These are phyloP conservation scores for Suhomyces atakaporum DNA, from an alignment of 1,139 yeast genomes.

Conservation along the genomic window DNA sequence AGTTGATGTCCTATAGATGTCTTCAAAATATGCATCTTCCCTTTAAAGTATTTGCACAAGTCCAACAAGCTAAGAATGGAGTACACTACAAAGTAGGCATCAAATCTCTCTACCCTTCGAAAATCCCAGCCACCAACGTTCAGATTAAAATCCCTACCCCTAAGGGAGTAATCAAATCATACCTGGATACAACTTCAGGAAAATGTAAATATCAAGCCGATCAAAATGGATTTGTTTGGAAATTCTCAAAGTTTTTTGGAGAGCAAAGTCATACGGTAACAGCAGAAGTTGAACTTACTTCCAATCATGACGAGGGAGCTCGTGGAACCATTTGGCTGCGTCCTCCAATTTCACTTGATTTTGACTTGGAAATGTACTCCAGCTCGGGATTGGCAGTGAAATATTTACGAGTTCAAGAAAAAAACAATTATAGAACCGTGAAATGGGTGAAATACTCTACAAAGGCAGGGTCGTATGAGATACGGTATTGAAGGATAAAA, in stretches of 20 bases:
- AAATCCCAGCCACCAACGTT: constrained; percentile 67
- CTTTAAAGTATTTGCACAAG: constrained; percentile 64
- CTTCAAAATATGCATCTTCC: constrained; percentile 65
- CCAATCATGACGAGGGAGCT: constrained; percentile 19
- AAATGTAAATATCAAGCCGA: constrained; percentile 69
- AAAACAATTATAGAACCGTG: constrained; percentile 64
- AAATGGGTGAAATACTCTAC: constrained; percentile 87
- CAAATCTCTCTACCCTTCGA: constrained; percentile 63
- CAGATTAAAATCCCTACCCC: constrained; percentile 71
- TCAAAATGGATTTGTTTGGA: constrained; percentile 69
- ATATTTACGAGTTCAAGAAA: constrained; percentile 70
- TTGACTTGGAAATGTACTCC: constrained; percentile 74
- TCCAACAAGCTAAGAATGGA: constrained; percentile 53
- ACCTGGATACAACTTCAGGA: constrained; percentile 58
- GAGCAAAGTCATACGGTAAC: constrained; percentile 60
- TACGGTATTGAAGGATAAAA: constrained; percentile 57
- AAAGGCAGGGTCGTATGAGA: constrained; percentile 77
- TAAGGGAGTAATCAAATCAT: constrained; percentile 54
- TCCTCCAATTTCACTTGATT: constrained; percentile 77
- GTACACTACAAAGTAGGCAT: constrained; percentile 62
- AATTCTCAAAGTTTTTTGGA: constrained; percentile 67
- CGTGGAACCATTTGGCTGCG: constrained; percentile 53
- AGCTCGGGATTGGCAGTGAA: constrained; percentile 77
- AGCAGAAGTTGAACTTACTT: constrained; percentile 49
- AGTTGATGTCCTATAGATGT: constrained; percentile 74